A percentile compares a stretch with the other conserved stretches of the same genome.
Evolutionary conservation across 768 basidiomycete genomes (phyloP).

Genomic region (Bullera alba): DNA sequence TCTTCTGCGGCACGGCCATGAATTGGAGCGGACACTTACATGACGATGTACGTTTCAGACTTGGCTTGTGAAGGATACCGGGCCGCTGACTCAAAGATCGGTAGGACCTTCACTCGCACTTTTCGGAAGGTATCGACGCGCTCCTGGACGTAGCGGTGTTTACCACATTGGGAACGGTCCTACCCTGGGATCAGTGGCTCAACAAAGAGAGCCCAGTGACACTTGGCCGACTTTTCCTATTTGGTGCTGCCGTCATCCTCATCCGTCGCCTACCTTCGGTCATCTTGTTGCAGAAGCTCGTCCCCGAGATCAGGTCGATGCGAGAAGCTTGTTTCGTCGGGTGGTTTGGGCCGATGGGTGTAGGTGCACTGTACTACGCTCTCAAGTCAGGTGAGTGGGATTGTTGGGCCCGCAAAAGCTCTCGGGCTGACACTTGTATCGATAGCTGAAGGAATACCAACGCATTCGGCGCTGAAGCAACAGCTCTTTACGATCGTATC

Average conservation of each 20-base stretch:
- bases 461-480: slow-evolving; percentile 9
- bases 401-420: not conserved
- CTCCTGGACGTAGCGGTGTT: slow-evolving; percentile 20
- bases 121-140: slow-evolving; percentile 21
- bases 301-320: slow-evolving; percentile 14
- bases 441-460: slow-evolving; percentile 8
- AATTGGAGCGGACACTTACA: slow-evolving; percentile 15
- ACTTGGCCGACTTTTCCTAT: slow-evolving; percentile 8
- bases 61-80: not conserved
- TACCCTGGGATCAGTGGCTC: slow-evolving; percentile 19
- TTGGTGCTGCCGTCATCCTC: not conserved
- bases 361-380: slow-evolving; percentile 23
- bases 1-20: slow-evolving; percentile 16
- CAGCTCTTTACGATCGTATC: slow-evolving; percentile 13
- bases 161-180: slow-evolving; percentile 19
- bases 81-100: too few species aligned
- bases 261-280: slow-evolving; percentile 15
- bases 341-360: slow-evolving; percentile 24
- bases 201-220: not conserved
- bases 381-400: slow-evolving; percentile 4
- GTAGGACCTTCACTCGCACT: slow-evolving; percentile 20
- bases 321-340: slow-evolving; percentile 20
- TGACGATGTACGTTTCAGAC: slow-evolving; percentile 1
- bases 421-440: too few species aligned
- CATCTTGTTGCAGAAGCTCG: slow-evolving; percentile 8